Conservation (phyloP, 495 filamentous ascomycete genomes). For the Podospora tetraspora region DNA sequence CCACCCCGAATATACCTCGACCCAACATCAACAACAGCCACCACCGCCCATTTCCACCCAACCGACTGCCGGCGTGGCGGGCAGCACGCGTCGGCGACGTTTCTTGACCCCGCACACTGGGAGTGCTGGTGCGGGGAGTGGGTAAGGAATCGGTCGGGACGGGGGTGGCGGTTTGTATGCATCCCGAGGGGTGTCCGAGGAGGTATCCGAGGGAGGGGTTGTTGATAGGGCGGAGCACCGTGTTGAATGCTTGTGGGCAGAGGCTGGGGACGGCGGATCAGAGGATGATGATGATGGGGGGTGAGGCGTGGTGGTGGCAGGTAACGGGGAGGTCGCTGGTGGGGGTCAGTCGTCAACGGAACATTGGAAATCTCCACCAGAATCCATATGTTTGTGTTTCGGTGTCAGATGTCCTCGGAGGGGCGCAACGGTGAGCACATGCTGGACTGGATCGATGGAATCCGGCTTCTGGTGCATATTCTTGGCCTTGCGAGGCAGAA, state of each 20-base stretch:
- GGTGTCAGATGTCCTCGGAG: too few relatives aligned
- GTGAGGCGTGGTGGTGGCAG: conserved; percentile 30
- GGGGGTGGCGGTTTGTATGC: conserved; percentile 13
- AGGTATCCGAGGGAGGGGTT: neutral
- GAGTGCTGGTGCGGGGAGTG: conserved; percentile 30
- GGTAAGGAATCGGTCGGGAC: conserved; percentile 17
- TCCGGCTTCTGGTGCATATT: too few relatives aligned
- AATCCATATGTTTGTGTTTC: too few relatives aligned
- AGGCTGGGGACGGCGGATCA: conserved; percentile 29
- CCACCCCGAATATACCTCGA: too few relatives aligned
- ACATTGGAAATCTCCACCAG: too few relatives aligned
- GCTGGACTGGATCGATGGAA: too few relatives aligned
- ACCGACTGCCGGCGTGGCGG: neutral
- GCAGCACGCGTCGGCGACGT: conserved; percentile 17
- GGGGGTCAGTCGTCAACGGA: neutral
- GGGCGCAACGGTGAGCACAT: too few relatives aligned
- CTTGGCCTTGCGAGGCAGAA: too few relatives aligned
- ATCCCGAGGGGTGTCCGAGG: conserved; percentile 9
- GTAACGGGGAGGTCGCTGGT: conserved; percentile 5
- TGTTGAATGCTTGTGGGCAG: conserved; percentile 29
- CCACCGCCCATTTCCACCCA: neutral
- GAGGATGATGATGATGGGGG: conserved; percentile 12
- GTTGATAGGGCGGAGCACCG: conserved; percentile 15
- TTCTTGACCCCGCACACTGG: conserved; percentile 28
- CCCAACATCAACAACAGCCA: too few relatives aligned